Base-by-base conservation (phyloP, 2,329 filamentous ascomycete species). In the Simplicillium aogashimaense region DNA sequence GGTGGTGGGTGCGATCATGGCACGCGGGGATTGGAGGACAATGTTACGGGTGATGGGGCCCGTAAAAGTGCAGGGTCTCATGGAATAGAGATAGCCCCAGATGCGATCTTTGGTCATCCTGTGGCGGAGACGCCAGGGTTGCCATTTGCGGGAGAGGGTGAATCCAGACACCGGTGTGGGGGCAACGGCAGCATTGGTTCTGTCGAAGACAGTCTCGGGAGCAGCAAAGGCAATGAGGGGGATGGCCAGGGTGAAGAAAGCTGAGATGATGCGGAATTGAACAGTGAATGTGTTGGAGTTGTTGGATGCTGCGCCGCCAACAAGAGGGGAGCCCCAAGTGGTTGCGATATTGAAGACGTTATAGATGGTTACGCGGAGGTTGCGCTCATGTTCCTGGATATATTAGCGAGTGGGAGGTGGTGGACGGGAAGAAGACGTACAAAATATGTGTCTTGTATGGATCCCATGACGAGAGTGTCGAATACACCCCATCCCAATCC, bases 401-500 rank as follows among this genome's bases (percentile, higher is more conserved):
- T 12, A 50, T 63, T 29, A 57, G 53, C 35, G 10, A 12, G 18
- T 12, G n/a, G n/a, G 12, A 2, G 14, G 9, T 20, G 29, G n/a
- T 18, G 35, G 14, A 18, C 4, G 15, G 2, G 14, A 31, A 10
- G 3, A 17, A 3, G 9, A 54, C 69, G 55, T 53, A 76, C 73
- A 50, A 74, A 78, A 51, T 67, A 78, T 2, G 70, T 70, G 47
- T 79, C 75, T 36, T 73, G 65, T 37, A 79, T 70, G 2, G 69
- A 71, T 2, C 63, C 65, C 28, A 70, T 55, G 25, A 75, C 59
- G 31, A 78, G 54, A 5, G 65, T 67, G 47, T 79, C 75, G 43
- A 78, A 74, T 10, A 69, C 66, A 6, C 74, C 74, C 70, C 75
- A 76, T n/a, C 69, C 74, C 0, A 78, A 41, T 1, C 73, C 74